Conservation (phyloP, 2,329 filamentous ascomycete species). For the Chrysoporthe deuterocubensis region DNA sequence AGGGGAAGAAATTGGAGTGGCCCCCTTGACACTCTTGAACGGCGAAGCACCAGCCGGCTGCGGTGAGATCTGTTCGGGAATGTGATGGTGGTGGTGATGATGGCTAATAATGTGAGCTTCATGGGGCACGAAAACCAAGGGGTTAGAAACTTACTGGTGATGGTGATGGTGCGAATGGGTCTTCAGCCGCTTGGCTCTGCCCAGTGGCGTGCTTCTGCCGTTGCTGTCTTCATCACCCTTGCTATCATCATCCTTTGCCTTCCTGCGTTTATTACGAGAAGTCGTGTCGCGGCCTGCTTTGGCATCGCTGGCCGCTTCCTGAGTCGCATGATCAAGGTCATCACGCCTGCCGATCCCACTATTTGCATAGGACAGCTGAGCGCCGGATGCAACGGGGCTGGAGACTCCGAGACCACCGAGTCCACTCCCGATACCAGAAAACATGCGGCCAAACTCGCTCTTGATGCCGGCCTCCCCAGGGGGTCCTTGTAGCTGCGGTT, state of each 20-base stretch:
- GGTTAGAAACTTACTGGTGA: slow-evolving; percentile 62
- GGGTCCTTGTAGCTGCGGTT: slow-evolving; percentile 77
- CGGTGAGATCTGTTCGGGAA: slow-evolving; percentile 50
- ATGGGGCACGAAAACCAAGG: background rate
- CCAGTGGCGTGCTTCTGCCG: slow-evolving; percentile 64
- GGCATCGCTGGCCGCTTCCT: slow-evolving; percentile 42
- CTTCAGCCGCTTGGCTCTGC: slow-evolving; percentile 69
- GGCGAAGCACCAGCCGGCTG: slow-evolving; percentile 46
- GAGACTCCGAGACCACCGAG: slow-evolving; percentile 55
- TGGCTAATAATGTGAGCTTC: slow-evolving; percentile 37
- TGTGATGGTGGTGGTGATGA: slow-evolving; percentile 66
- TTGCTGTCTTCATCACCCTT: slow-evolving; percentile 69
- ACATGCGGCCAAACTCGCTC: slow-evolving; percentile 93
- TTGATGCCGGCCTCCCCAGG: slow-evolving; percentile 88
- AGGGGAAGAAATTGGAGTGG: slow-evolving; percentile 50
- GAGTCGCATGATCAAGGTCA: slow-evolving; percentile 49
- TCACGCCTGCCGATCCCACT: slow-evolving; percentile 55
- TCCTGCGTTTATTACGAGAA: slow-evolving; percentile 64
- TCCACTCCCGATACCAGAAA: slow-evolving; percentile 80
- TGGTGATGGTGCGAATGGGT: slow-evolving; percentile 67
- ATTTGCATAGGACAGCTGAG: slow-evolving; percentile 52
- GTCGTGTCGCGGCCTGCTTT: slow-evolving; percentile 30
- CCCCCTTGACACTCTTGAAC: slow-evolving; percentile 56
- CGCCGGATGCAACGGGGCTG: slow-evolving; percentile 52
- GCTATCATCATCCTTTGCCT: slow-evolving; percentile 76